phyloP scores from a whole-genome alignment of 108 stramenopile species.

The Poteriospumella lacustris region DNA sequence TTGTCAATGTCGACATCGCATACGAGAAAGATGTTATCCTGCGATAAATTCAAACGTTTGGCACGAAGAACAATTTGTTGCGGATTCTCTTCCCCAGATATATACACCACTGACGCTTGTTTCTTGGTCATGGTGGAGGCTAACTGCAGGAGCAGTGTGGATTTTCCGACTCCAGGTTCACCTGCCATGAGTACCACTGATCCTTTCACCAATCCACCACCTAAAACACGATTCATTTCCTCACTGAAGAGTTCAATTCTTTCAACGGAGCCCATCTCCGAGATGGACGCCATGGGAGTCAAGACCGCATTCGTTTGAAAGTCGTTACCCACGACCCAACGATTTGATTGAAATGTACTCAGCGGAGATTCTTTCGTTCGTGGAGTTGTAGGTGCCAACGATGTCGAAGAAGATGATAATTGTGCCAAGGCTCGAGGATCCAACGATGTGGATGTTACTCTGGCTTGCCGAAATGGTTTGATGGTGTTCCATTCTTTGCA shows the following conservation, averaged over 20 bases:
- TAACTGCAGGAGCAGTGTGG: slow-evolving; percentile 52
- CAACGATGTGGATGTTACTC: too few relatives aligned
- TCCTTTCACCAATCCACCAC: slow-evolving; percentile 81
- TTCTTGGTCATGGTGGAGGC: slow-evolving; percentile 46
- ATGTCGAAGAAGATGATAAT: slow-evolving; percentile 55
- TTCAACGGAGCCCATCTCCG: slow-evolving; percentile 27
- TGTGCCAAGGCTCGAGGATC: too few relatives aligned
- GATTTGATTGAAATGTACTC: slow-evolving; percentile 35
- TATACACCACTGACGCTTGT: slow-evolving; percentile 75
- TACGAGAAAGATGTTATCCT: slow-evolving; percentile 37
- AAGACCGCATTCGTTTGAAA: slow-evolving; percentile 17
- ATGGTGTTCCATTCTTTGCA: slow-evolving; percentile 86
- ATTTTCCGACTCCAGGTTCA: slow-evolving; percentile 76
- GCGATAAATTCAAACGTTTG: slow-evolving; percentile 50
- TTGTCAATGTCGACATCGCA: slow-evolving; percentile 44
- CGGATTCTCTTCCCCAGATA: slow-evolving; percentile 84
- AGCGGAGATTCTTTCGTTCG: slow-evolving; percentile 39
- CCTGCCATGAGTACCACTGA: slow-evolving; percentile 78
- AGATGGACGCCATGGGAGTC: slow-evolving; percentile 20
- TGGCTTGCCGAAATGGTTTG: slow-evolving; percentile 60
- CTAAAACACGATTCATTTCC: slow-evolving; percentile 79
- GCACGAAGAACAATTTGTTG: slow-evolving; percentile 82
- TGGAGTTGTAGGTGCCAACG: slow-evolving; percentile 51
- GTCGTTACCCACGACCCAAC: slow-evolving; percentile 54
- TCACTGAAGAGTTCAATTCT: slow-evolving; percentile 53